phyloP scores from a whole-genome alignment of 305 asterid genomes.

The Fraxinus greggii region DNA sequence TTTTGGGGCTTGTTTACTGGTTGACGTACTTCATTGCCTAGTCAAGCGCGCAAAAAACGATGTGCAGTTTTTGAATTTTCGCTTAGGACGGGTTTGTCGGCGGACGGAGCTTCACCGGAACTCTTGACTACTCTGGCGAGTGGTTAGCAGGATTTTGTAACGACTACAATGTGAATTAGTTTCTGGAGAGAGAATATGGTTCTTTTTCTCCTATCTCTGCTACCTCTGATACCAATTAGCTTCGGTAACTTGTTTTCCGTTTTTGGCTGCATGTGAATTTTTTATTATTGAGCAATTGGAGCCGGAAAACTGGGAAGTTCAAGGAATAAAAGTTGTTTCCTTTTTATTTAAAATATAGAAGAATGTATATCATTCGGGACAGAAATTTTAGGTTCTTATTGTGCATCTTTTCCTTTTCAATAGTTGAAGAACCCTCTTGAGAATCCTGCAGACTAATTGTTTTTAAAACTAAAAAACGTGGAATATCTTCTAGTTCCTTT shows the following conservation, averaged over 20 bases:
- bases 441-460: background rate
- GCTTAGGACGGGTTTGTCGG: constrained; percentile 18
- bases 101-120: constrained; percentile 24
- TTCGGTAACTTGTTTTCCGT: constrained; percentile 31
- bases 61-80: constrained; percentile 22
- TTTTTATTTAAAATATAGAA: background rate
- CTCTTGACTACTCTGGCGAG: constrained; percentile 29
- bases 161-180: constrained; percentile 33
- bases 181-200: constrained; percentile 35
- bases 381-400: background rate
- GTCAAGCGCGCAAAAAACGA: constrained; percentile 9
- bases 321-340: background rate
- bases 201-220: constrained; percentile 34
- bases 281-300: background rate
- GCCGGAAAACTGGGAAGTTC: background rate
- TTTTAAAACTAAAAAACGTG: background rate
- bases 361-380: background rate
- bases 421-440: background rate
- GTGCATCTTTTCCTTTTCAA: background rate
- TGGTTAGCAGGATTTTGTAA: constrained; percentile 19
- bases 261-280: background rate
- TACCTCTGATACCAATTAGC: constrained; percentile 32
- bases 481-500: background rate
- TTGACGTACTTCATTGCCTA: background rate
- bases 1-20: constrained; percentile 11